phyloP scores from a whole-genome alignment of 2,329 filamentous ascomycete species.

The Penicillium sp. region DNA sequence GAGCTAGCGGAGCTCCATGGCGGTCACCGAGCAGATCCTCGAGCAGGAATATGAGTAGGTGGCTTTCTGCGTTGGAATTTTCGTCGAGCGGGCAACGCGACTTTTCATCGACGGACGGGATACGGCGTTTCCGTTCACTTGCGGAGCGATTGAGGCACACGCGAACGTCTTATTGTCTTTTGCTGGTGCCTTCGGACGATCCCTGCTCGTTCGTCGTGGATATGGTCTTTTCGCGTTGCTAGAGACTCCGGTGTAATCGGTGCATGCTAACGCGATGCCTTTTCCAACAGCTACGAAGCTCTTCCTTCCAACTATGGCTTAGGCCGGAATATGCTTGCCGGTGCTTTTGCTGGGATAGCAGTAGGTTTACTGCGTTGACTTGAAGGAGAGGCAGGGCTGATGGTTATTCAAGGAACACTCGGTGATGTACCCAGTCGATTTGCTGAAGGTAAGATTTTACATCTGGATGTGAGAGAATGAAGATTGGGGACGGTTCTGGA shows the following conservation, averaged over 20 bases:
- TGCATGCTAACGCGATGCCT: constrained; percentile 21
- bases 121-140: neutral
- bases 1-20: constrained; percentile 42
- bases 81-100: constrained; percentile 3
- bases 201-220: neutral
- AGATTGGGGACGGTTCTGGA: neutral
- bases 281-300: constrained; percentile 72
- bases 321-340: constrained; percentile 89
- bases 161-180: neutral
- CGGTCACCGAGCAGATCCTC: constrained; percentile 40
- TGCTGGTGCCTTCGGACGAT: neutral
- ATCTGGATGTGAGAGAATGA: neutral
- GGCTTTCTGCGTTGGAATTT: constrained; percentile 7
- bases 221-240: too few relatives aligned
- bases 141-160: neutral
- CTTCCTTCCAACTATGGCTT: constrained; percentile 93
- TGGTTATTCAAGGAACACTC: constrained; percentile 74
- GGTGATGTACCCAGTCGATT: constrained; percentile 98
- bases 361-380: constrained; percentile 53
- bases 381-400: constrained; percentile 13
- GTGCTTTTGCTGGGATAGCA: constrained; percentile 94
- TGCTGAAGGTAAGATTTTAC: constrained; percentile 74
- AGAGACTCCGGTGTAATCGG: constrained; percentile 5
- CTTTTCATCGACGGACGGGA: neutral
- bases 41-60: constrained; percentile 49